Conservation (phyloP, 2,329 filamentous ascomycete species). For the Huntiella moniliformis region DNA sequence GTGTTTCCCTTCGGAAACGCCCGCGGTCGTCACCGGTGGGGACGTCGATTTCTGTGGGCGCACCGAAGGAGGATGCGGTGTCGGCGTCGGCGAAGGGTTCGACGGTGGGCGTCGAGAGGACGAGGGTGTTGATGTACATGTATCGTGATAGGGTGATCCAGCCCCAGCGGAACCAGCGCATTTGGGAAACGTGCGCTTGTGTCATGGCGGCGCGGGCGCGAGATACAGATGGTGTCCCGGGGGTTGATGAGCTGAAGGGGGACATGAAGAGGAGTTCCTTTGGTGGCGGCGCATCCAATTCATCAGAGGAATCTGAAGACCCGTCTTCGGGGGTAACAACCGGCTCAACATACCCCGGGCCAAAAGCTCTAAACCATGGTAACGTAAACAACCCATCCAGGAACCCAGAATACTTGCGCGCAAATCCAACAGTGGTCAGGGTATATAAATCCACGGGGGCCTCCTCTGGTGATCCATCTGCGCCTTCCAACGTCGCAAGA, state of each 20-base stretch:
- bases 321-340: conserved; percentile 8
- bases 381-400: conserved; percentile 61
- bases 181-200: conserved; percentile 77
- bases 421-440: conserved; percentile 49
- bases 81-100: neutral
- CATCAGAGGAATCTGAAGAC: conserved; percentile 13
- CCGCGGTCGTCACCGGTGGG: neutral
- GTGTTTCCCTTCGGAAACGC: neutral
- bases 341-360: conserved; percentile 13
- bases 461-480: conserved; percentile 1
- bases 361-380: conserved; percentile 29
- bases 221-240: conserved; percentile 18
- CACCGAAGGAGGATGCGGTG: conserved; percentile 1
- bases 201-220: conserved; percentile 75
- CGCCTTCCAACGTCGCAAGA: conserved; percentile 1
- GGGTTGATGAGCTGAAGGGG: conserved; percentile 36
- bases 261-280: conserved; percentile 52
- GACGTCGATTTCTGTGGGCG: neutral
- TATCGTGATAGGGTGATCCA: conserved; percentile 86
- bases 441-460: conserved; percentile 59
- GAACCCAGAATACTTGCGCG: conserved; percentile 66
- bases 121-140: conserved; percentile 87
- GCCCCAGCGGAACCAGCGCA: conserved; percentile 95
- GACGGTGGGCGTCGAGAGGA: conserved; percentile 25
- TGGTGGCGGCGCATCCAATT: conserved; percentile 25